Percentiles rank a stretch among this genome's conserved stretches.
phyloP scores from a whole-genome alignment of 2,329 filamentous ascomycete genomes.

The Pseudogymnoascus sp. region DNA sequence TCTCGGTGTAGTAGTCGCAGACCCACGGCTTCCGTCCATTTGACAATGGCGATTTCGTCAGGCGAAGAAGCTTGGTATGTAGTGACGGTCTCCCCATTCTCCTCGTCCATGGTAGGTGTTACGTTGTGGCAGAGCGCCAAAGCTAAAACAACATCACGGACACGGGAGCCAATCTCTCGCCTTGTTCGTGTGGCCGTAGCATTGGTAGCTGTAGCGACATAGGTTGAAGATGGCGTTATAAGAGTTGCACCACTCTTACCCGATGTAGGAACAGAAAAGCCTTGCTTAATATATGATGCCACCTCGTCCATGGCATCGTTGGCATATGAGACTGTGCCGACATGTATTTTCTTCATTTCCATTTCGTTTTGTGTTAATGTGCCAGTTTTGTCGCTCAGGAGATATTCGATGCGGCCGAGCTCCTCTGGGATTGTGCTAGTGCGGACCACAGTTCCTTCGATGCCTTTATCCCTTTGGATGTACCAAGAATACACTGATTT shows the following conservation, averaged over 20 bases:
- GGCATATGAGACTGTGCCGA: slow-evolving; percentile 95
- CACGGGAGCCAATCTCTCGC: slow-evolving; percentile 85
- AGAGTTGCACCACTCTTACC: slow-evolving; percentile 42
- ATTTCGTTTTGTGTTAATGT: slow-evolving; percentile 97
- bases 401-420: slow-evolving; percentile 87
- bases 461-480: slow-evolving; percentile 84
- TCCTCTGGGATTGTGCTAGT: slow-evolving; percentile 98
- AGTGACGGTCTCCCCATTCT: slow-evolving; percentile 66
- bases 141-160: slow-evolving; percentile 86
- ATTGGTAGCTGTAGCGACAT: slow-evolving; percentile 50
- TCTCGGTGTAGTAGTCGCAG: slow-evolving; percentile 78
- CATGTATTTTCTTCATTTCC: slow-evolving; percentile 98
- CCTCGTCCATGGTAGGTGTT: slow-evolving; percentile 80
- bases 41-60: slow-evolving; percentile 95
- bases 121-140: slow-evolving; percentile 95
- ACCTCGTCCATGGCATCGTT: slow-evolving; percentile 99
- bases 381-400: slow-evolving; percentile 96
- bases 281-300: slow-evolving; percentile 72
- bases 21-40: slow-evolving; percentile 89
- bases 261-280: slow-evolving; percentile 54
- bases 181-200: slow-evolving; percentile 69
- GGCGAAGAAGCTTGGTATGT: slow-evolving; percentile 96
- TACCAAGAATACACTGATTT: slow-evolving; percentile 95
- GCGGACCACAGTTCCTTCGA: slow-evolving; percentile 83
- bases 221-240: slow-evolving; percentile 68